Evolutionary conservation across 495 filamentous ascomycete species (phyloP), one percentile per base, ranked within the genome.

Genomic region (Aspergillus funiculosus): DNA sequence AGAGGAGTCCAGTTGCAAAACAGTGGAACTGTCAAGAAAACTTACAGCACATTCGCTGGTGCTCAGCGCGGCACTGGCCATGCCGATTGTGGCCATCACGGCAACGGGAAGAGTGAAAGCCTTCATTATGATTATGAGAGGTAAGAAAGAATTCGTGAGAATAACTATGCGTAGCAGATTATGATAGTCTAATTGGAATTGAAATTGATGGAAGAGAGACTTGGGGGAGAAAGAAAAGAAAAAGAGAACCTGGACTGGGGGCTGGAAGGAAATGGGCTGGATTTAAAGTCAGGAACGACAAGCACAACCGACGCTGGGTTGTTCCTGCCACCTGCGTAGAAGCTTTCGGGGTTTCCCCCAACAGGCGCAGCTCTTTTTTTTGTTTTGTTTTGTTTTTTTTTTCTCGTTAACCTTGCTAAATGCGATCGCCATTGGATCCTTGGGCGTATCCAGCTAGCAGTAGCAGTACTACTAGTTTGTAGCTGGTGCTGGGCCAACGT

Each of bases 11-110:
- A 10, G 9, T 13, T 17, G 14, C n/a, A 20, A 0, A 2, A 6
- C 1, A 14, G 19, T 5, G 6, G 14, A 20, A 13, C 11, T n/a
- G 9, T 6, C 20, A 2, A 13, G 18, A 20, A 21, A n/a, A 53
- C 60, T 17, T 62, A 72, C 69, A 30, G 66, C 69, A 53, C 69
- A 73, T 6, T 68, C 52, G 26, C 58, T 55, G 29, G 52, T 48
- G 31, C 60, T 62, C n/a, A 61, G 24, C 15, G 56, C 56, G 21
- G 66, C 66, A 14, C 52, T 39, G 34, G 51, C 60, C 34, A 61
- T 39, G 51, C 56, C 57, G 38, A 60, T 40, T 7, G 62, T 57
- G 35, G 64, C 66, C 52, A 69, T 43, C 46, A 73, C 37, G 49
- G 57, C 62, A 48, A 69, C 37, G 35, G 58, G 58, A 34, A 71